Evolutionary conservation across 2,329 filamentous ascomycete species (phyloP).

Genomic region (Magnaporthiopsis rhizophila): DNA sequence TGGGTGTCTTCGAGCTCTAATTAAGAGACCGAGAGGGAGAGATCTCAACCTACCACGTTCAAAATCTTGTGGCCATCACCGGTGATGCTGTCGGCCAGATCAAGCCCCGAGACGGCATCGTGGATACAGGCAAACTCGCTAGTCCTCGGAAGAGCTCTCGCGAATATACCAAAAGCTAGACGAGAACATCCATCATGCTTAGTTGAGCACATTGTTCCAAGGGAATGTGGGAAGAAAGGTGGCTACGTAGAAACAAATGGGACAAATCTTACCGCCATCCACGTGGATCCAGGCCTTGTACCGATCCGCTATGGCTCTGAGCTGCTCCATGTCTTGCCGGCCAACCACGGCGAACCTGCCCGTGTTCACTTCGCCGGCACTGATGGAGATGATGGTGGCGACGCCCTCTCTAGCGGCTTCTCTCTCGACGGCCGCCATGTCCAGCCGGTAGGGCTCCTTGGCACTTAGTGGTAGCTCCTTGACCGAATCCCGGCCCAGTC

Average conservation of each 20-base stretch:
- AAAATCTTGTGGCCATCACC: conserved; percentile 87
- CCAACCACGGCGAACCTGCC: conserved; percentile 64
- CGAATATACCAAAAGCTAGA: conserved; percentile 76
- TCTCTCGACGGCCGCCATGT: conserved; percentile 56
- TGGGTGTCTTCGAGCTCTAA: not conserved
- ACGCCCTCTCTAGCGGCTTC: conserved; percentile 42
- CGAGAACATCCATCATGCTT: too few relatives aligned
- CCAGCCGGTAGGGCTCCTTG: conserved; percentile 59
- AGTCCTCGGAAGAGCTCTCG: conserved; percentile 50
- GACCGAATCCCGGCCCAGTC: conserved; percentile 64
- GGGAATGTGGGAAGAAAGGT: not conserved
- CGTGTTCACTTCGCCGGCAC: conserved; percentile 85
- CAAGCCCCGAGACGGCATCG: conserved; percentile 52
- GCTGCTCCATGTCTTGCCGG: conserved; percentile 46
- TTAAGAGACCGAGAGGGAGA: too few relatives aligned
- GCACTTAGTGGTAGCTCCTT: conserved; percentile 46
- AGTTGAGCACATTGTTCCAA: not conserved
- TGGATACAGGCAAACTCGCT: conserved; percentile 48
- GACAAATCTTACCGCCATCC: conserved; percentile 55
- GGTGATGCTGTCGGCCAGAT: conserved; percentile 80
- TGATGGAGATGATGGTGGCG: conserved; percentile 72
- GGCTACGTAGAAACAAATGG: not conserved
- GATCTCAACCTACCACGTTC: conserved; percentile 54
- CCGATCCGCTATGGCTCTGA: conserved; percentile 63
- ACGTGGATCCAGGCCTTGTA: conserved; percentile 82